Conservation (phyloP, 208 protist genomes). For the Trichomonas vaginalis region DNA sequence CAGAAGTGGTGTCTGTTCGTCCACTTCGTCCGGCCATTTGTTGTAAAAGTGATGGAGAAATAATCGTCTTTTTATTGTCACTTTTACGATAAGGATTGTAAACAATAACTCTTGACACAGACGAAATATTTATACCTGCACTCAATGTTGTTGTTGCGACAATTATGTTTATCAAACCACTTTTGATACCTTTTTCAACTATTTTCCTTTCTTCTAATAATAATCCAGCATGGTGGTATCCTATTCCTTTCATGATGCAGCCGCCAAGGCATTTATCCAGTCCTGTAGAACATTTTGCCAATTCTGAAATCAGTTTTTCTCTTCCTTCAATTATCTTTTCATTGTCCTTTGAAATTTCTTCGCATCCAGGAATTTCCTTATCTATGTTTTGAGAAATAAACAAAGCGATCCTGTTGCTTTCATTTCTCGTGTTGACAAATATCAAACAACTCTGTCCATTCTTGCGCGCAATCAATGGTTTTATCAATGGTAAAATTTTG, state of each 20-base stretch:
- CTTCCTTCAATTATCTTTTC: background rate
- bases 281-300: background rate
- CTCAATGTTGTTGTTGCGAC: background rate
- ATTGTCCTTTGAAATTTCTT: background rate
- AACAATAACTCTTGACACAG: background rate
- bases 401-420: background rate
- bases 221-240: background rate
- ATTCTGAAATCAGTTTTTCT: background rate
- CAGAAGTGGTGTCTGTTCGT: background rate
- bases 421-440: background rate
- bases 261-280: background rate
- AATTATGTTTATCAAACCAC: background rate
- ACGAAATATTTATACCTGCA: background rate
- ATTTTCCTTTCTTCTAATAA: background rate
- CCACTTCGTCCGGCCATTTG: background rate
- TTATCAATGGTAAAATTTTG: background rate
- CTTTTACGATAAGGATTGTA: background rate
- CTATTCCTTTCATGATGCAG: background rate
- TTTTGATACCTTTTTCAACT: background rate
- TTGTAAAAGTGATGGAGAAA: background rate
- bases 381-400: background rate
- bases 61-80: background rate
- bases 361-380: background rate
- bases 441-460: background rate
- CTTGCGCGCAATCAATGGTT: background rate